phyloP scores from a whole-genome alignment of 2,329 filamentous ascomycete genomes.

The Venturiaceae sp. region DNA sequence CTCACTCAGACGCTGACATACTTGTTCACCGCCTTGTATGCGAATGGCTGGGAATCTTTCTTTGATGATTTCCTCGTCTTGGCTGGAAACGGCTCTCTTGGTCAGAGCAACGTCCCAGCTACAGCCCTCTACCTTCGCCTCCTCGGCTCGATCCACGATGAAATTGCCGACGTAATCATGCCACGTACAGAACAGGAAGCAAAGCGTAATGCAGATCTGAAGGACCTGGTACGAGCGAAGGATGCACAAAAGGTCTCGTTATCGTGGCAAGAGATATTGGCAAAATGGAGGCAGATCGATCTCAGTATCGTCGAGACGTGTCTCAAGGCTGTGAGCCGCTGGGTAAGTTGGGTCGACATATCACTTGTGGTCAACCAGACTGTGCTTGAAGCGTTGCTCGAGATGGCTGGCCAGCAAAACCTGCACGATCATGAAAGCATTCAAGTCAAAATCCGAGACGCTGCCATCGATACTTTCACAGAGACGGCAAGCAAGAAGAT shows the following conservation, averaged over 20 bases:
- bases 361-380: conserved; percentile 82
- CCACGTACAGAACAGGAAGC: conserved; percentile 68
- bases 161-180: conserved; percentile 89
- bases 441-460: conserved; percentile 55
- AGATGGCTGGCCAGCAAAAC: conserved; percentile 68
- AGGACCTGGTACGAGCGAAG: conserved; percentile 77
- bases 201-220: conserved; percentile 79
- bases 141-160: conserved; percentile 84
- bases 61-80: conserved; percentile 81
- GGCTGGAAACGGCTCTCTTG: conserved; percentile 45
- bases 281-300: conserved; percentile 58
- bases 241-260: conserved; percentile 82
- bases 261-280: conserved; percentile 87
- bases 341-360: conserved; percentile 99
- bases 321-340: conserved; percentile 85
- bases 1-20: conserved; percentile 92
- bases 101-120: conserved; percentile 60
- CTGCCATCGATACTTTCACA: conserved; percentile 87
- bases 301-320: conserved; percentile 76
- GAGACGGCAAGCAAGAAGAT: conserved; percentile 98
- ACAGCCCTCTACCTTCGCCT: conserved; percentile 84
- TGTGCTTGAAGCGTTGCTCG: conserved; percentile 76
- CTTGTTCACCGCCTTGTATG: conserved; percentile 82
- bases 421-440: conserved; percentile 22
- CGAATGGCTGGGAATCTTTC: conserved; percentile 77